These are phyloP conservation scores for Nephelium lappaceum DNA, from an alignment of 345 rosid genomes.

Conservation along the genomic window DNA sequence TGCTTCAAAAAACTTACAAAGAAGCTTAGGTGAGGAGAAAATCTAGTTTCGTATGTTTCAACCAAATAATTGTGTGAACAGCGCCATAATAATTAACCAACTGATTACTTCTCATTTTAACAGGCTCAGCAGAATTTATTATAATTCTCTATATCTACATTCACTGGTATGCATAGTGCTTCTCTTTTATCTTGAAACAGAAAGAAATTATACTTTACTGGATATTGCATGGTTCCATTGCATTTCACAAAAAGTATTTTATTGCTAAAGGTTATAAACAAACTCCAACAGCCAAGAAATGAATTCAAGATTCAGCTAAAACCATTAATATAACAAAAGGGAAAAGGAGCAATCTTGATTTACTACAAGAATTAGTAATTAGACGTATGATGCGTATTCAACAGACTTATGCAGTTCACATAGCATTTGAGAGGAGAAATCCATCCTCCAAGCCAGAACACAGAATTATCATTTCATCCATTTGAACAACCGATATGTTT, in stretches of 20 bases:
- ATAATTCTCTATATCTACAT: background rate
- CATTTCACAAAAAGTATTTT: background rate
- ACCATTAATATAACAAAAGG: background rate
- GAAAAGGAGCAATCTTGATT: background rate
- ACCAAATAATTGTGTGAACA: background rate
- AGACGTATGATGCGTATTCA: background rate
- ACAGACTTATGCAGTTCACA: background rate
- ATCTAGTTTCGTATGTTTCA: too few relatives aligned
- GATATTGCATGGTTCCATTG: background rate
- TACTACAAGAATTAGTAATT: background rate
- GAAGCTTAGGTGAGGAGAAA: too few relatives aligned
- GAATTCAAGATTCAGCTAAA: background rate
- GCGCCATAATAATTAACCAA: background rate
- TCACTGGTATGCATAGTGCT: background rate
- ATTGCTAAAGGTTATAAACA: background rate
- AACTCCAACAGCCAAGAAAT: background rate
- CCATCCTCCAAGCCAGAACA: background rate
- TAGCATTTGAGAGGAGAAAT: background rate
- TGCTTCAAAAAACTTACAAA: too few relatives aligned
- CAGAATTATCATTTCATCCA: background rate
- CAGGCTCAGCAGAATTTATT: background rate
- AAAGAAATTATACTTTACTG: too few relatives aligned
- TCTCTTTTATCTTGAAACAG: too few relatives aligned
- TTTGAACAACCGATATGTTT: background rate
- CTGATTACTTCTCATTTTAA: background rate